Evolutionary conservation across 2,329 filamentous ascomycete genomes (phyloP), one percentile per base, ranked within the genome.

Genomic region (Aspergillus alliaceus): DNA sequence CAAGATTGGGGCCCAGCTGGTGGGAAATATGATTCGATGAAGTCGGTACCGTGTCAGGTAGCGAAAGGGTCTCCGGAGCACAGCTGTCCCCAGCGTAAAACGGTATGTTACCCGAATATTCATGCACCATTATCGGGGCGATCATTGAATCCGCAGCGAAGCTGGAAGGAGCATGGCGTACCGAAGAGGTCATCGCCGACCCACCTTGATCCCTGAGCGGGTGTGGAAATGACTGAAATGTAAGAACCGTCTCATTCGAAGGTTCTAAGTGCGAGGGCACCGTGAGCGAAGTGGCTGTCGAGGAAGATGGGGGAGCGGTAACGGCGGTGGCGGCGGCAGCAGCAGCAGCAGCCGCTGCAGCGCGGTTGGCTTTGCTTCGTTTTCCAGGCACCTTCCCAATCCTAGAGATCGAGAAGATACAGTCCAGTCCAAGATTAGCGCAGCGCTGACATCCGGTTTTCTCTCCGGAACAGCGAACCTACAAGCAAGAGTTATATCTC

Each of bases 231-330:
- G 9, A 64, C 54, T 5, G 68, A 57, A 12, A 72, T 46, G 7
- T 64, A 25, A 22, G 1, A 67, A 0, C 65, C 63, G 54, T 20
- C 24, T 31, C 35, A 31, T 39, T 56, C 8, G 3, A 63, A 65
- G 2, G 68, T 62, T 37, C 69, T 63, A 4, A 67, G 65, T 12
- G 32, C 53, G 11, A 59, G 69, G 42, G 65, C 60, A 29, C 68
- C 69, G 42, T 67, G 61, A 55, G 71, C 66, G 34, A 72, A 59
- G 34, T 67, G 58, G 3, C 64, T 61, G 50, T 66, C 27, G 46
- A 51, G 37, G 27, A 29, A 5, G 27, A 29, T 34, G 51, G 15
- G 18, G 25, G 18, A 46, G 18, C 31, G 18, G 39, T 25, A 22
- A 42, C 27, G 51, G 39, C 51, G 37, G 54, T 31, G 37, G 48